Evolutionary conservation across 164 flowering plant genomes (phyloP).

Genomic region (Tinospora cordifolia): DNA sequence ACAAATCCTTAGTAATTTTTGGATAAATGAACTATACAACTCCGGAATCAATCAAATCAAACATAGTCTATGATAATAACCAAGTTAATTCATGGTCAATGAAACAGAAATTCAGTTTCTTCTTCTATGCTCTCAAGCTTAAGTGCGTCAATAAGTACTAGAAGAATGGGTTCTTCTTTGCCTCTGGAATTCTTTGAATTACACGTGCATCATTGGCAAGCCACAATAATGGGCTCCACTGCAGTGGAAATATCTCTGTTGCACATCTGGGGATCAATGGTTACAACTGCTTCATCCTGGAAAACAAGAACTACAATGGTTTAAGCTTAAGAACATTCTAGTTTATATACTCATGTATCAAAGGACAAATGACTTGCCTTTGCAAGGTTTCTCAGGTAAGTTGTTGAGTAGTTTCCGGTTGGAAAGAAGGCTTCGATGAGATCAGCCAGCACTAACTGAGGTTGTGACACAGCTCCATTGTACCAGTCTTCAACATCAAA

Average conservation of each 20-base stretch:
- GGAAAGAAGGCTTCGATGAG: slow-evolving; percentile 72
- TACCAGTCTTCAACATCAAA: slow-evolving; percentile 53
- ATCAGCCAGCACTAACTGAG: slow-evolving; percentile 83
- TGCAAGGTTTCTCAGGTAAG: slow-evolving; percentile 72
- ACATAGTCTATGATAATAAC: not conserved
- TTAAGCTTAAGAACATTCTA: not conserved
- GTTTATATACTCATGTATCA: not conserved
- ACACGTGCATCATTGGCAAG: slow-evolving; percentile 29
- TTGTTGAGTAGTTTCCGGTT: slow-evolving; percentile 65
- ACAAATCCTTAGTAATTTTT: too few species aligned
- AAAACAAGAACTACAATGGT: slow-evolving; percentile 3
- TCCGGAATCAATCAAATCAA: not conserved
- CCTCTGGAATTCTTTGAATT: not conserved
- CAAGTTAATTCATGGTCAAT: not conserved
- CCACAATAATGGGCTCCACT: slow-evolving; percentile 53
- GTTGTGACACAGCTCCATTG: slow-evolving; percentile 85
- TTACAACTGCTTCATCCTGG: slow-evolving; percentile 61
- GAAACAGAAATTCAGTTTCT: not conserved
- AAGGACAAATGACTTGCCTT: slow-evolving; percentile 38
- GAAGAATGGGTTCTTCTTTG: not conserved
- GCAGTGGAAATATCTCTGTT: slow-evolving; percentile 45
- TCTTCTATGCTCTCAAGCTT: not conserved
- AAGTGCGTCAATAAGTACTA: not conserved
- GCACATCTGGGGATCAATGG: slow-evolving; percentile 54
- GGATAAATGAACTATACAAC: not conserved